A percentile compares a stretch with the other conserved stretches of the same genome.
Conservation (phyloP, 768 basidiomycete species). For the Boletus reticulatus region DNA sequence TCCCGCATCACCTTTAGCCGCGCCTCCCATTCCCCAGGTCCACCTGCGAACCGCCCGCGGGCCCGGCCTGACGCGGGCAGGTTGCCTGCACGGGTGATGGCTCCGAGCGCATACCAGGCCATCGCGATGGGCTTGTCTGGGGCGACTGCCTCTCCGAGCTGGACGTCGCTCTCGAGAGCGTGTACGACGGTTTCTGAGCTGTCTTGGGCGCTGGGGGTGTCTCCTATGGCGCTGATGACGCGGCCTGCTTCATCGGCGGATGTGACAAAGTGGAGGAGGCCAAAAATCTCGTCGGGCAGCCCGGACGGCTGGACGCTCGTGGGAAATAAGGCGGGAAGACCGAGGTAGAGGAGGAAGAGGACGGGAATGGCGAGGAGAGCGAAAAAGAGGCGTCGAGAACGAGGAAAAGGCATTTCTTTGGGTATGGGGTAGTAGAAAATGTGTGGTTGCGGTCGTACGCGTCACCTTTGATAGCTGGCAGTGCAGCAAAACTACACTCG, state of each 20-base stretch:
- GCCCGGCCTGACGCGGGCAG: not conserved
- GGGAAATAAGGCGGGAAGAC: constrained; percentile 37
- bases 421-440: too few relatives aligned
- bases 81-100: constrained; percentile 3
- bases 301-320: constrained; percentile 42
- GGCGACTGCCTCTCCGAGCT: constrained; percentile 39
- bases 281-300: constrained; percentile 59
- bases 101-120: constrained; percentile 52
- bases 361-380: constrained; percentile 35
- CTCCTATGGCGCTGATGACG: constrained; percentile 15
- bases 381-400: constrained; percentile 46
- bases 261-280: constrained; percentile 65
- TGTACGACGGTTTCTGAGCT: not conserved
- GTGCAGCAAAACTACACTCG: too few relatives aligned
- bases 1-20: constrained; percentile 42
- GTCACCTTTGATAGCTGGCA: too few relatives aligned
- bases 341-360: constrained; percentile 39
- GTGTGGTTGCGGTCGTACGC: too few relatives aligned
- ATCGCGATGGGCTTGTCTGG: constrained; percentile 48
- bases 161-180: not conserved
- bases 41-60: constrained; percentile 36
- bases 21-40: constrained; percentile 17
- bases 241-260: constrained; percentile 29
- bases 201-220: constrained; percentile 1
- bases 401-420: constrained; percentile 26